Base-by-base conservation (phyloP, 345 rosid genomes). In the Kernera saxatilis region DNA sequence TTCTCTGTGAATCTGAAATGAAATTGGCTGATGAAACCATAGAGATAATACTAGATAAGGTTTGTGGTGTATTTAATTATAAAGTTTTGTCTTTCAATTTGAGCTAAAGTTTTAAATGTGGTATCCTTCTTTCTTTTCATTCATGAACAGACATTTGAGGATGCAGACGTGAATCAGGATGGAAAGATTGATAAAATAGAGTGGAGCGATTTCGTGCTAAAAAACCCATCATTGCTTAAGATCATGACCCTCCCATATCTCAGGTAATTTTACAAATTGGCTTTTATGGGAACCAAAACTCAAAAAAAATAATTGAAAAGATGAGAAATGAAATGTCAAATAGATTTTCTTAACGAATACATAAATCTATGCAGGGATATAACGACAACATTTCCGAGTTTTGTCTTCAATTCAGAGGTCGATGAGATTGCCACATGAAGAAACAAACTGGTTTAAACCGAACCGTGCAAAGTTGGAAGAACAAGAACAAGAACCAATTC, bases 11-110 rank as follows among this genome's bases (percentile, higher is more conserved):
- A 82, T 92, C 99, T 22, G 94, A 90, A 81, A 87, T 95, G 94
- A 92, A 90, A 81, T 60, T 95, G 83, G 91, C 97, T 27, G 99
- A 95, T 78, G 99, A 95, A 75, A 92, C 98, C 33, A 85, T 95
- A 63, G 98, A 95, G 84, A 81, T 82, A 25, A 95, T 95, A 76
- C 91, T 95, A 10, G 99, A 95, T 73, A 90, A 95, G 93, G 98
- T 90, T 54, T 60, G 78, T 68, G 39, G 58, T 27, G 52, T 25
- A 21, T 13, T 48, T 22, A 17, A 5, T 13, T 45, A 45, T 18
- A 26, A 25, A 1, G 18, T n/a, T 44, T 17, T 6, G 56, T 44
- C 19, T 46, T 29, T 39, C 30, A 13, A 35, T 32, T n/a, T 9
- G 43, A 43, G 52, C 5, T 37, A 3, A 39, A 27, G 17, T 33